Evolutionary conservation across 306 rosid species (phyloP).

Genomic region (Morella rubra): DNA sequence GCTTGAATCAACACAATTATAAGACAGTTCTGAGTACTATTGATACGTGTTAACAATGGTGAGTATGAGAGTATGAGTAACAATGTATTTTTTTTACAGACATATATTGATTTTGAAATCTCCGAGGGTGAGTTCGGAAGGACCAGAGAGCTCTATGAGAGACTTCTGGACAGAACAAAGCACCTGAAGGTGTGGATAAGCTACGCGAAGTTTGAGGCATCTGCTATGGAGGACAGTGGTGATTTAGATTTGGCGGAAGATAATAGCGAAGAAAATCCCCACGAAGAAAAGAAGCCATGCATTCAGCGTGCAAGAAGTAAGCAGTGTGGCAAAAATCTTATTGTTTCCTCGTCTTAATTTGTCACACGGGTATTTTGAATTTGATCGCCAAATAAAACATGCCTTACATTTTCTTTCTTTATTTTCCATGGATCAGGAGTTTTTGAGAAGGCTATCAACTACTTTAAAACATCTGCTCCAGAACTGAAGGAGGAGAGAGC

Average conservation of each 20-base stretch:
- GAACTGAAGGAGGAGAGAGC: conserved; percentile 95
- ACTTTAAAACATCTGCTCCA: conserved; percentile 81
- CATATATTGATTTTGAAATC: conserved; percentile 82
- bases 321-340: conserved; percentile 27
- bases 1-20: background rate
- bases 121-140: conserved; percentile 80
- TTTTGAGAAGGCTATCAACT: conserved; percentile 75
- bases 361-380: conserved; percentile 14
- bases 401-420: conserved; percentile 16
- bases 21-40: background rate
- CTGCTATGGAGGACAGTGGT: conserved; percentile 41
- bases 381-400: background rate
- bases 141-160: conserved; percentile 76
- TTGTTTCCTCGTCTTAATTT: conserved; percentile 4
- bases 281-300: conserved; percentile 58
- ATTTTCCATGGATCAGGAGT: conserved; percentile 53
- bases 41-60: background rate
- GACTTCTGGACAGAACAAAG: conserved; percentile 88
- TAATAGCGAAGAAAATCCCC: conserved; percentile 25
- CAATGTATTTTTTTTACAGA: conserved; percentile 40
- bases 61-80: background rate
- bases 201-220: conserved; percentile 80
- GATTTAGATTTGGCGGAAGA: conserved; percentile 37
- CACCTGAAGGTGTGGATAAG: conserved; percentile 94
- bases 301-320: conserved; percentile 74